Conservation (phyloP, 1,284 basidiomycete genomes). For the Neonothopanus nambi region DNA sequence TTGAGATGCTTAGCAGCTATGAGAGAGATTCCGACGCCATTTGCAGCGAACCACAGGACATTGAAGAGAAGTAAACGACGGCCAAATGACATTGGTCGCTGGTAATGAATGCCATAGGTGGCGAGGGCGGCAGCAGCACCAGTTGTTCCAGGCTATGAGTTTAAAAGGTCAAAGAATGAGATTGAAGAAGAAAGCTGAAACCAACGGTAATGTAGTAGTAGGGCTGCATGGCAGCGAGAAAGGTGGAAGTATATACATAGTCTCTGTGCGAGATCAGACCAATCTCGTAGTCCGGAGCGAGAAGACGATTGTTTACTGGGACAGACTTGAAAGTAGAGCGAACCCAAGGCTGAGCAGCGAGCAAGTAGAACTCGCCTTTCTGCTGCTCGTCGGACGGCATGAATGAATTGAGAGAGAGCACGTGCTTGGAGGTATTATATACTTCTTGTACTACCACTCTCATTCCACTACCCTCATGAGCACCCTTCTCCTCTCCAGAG, state of each 20-base stretch:
- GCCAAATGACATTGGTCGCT: neutral
- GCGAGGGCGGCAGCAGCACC: too few species aligned
- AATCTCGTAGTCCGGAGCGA: constrained; percentile 58
- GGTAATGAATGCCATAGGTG: neutral
- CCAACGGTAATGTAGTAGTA: constrained; percentile 2
- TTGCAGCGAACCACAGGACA: neutral
- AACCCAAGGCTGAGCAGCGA: too few species aligned
- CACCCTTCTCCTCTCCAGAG: constrained; percentile 19
- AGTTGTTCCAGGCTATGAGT: too few species aligned
- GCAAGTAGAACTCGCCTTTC: too few species aligned
- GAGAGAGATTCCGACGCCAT: neutral
- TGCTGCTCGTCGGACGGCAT: too few species aligned
- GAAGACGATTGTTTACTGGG: constrained; percentile 30
- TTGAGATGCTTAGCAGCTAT: neutral
- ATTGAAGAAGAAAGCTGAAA: neutral
- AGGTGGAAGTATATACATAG: constrained; percentile 50
- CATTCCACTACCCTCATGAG: constrained; percentile 4
- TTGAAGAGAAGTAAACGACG: constrained; percentile 4
- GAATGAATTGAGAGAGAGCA: neutral
- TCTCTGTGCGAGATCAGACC: constrained; percentile 55
- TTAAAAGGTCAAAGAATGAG: neutral
- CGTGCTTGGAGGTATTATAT: neutral
- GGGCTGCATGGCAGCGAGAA: constrained; percentile 31
- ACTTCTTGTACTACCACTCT: too few species aligned
- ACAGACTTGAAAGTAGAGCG: too few species aligned